phyloP scores from a whole-genome alignment of 768 basidiomycete genomes.

The Pulveroboletus frians region DNA sequence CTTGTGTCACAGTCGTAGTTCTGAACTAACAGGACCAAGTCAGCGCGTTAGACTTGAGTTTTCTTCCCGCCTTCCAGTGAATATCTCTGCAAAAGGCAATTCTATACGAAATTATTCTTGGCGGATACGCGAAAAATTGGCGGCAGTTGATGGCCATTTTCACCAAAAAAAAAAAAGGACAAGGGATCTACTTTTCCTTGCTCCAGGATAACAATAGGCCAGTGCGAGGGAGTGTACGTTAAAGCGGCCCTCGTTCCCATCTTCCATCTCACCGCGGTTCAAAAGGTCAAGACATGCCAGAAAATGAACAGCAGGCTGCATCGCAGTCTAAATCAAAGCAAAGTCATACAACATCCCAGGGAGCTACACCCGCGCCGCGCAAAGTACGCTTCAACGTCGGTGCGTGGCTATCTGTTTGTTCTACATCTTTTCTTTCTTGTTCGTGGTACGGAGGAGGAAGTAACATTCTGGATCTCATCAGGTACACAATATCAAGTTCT shows the following conservation, averaged over 20 bases:
- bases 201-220: conserved; percentile 19
- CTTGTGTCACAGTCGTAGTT: no score
- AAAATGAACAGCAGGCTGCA: conserved; percentile 16
- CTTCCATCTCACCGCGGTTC: not conserved
- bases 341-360: conserved; percentile 41
- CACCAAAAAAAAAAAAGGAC: conserved; percentile 1
- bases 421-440: not conserved
- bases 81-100: not conserved
- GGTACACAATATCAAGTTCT: conserved; percentile 80
- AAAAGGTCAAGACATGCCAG: conserved; percentile 23
- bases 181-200: conserved; percentile 9
- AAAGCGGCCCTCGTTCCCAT: conserved; percentile 13
- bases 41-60: no score
- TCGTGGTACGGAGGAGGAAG: not conserved
- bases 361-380: conserved; percentile 51
- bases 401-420: conserved; percentile 25
- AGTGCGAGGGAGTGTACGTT: not conserved
- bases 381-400: conserved; percentile 90
- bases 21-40: no score
- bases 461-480: conserved; percentile 18
- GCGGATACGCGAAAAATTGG: conserved; percentile 4
- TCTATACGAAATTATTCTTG: conserved; percentile 2
- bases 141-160: not conserved
- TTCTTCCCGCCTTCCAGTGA: no score
- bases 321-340: conserved; percentile 40